A percentile compares a stretch with the other conserved stretches of the same genome.
These are phyloP conservation scores for Thelonectria olida DNA, from an alignment of 2,329 filamentous ascomycete genomes.

Conservation along the genomic window DNA sequence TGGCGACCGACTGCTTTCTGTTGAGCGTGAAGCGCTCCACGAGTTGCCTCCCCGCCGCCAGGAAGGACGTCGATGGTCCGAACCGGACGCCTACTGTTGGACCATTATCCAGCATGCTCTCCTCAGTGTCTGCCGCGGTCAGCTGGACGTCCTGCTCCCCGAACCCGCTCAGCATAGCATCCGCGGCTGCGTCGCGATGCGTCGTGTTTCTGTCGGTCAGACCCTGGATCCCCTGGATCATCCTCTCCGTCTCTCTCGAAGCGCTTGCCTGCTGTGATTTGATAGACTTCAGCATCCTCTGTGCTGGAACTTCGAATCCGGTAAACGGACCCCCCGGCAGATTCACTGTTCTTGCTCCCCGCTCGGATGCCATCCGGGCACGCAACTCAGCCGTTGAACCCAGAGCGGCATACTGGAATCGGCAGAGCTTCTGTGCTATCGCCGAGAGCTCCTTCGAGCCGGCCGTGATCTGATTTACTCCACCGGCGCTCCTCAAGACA, in stretches of 20 bases:
- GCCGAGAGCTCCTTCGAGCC: not conserved
- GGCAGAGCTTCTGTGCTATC: not conserved
- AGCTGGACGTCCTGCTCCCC: not conserved
- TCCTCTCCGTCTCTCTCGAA: no score
- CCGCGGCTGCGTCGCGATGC: not conserved
- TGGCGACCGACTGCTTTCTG: conserved; percentile 2
- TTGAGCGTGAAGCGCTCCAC: conserved; percentile 5
- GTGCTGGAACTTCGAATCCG: not conserved
- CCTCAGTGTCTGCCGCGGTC: not conserved
- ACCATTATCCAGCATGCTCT: not conserved
- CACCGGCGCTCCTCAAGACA: not conserved
- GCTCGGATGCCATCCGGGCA: no score
- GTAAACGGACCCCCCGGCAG: conserved; percentile 3
- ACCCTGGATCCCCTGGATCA: no score
- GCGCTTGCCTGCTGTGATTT: no score
- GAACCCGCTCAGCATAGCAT: not conserved
- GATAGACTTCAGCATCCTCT: conserved; percentile 9
- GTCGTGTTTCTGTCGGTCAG: no score
- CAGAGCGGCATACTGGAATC: not conserved
- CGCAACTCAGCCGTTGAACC: not conserved
- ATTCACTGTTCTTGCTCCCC: no score
- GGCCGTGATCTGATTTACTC: not conserved
- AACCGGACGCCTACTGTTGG: not conserved
- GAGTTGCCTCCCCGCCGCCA: not conserved
- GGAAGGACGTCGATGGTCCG: conserved; percentile 13